A percentile compares a stretch with the other conserved stretches of the same genome.
Conservation (phyloP, 2,329 filamentous ascomycete genomes). For the Phyllosticta citribraziliensis region DNA sequence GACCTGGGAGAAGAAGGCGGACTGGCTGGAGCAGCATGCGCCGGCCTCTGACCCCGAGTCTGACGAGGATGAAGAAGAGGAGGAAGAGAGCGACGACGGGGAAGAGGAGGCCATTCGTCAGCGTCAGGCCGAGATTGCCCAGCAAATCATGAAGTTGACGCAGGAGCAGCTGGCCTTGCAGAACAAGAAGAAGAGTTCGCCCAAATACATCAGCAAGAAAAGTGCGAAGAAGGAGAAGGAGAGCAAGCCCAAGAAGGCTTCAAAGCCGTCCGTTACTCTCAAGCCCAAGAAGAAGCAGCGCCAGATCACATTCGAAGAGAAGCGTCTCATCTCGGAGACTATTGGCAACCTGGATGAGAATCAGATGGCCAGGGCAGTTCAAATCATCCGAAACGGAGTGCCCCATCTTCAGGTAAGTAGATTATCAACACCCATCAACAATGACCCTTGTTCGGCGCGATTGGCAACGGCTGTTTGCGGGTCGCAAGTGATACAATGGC, state of each 20-base stretch:
- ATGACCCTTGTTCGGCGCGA: not conserved
- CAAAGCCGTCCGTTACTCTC: slow-evolving; percentile 20
- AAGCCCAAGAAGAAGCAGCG: slow-evolving; percentile 48
- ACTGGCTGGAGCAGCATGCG: slow-evolving; percentile 70
- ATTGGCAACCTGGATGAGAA: slow-evolving; percentile 70
- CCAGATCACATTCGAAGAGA: slow-evolving; percentile 67
- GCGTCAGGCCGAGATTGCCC: slow-evolving; percentile 57
- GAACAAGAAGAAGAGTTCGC: slow-evolving; percentile 44
- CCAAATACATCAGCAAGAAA: slow-evolving; percentile 37
- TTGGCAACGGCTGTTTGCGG: too few relatives aligned
- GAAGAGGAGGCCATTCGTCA: slow-evolving; percentile 38
- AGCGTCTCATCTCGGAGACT: slow-evolving; percentile 80
- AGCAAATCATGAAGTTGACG: slow-evolving; percentile 16
- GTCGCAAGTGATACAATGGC: too few relatives aligned
- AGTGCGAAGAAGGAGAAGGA: slow-evolving; percentile 30
- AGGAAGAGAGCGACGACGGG: slow-evolving; percentile 58
- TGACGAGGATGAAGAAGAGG: slow-evolving; percentile 56
- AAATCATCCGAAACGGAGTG: slow-evolving; percentile 80
- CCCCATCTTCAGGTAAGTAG: slow-evolving; percentile 54
- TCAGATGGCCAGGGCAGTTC: slow-evolving; percentile 71
- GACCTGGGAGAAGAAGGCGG: slow-evolving; percentile 68
- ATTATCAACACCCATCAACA: not conserved
- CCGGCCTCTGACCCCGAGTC: slow-evolving; percentile 55
- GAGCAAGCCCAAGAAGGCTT: slow-evolving; percentile 18
- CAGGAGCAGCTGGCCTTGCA: slow-evolving; percentile 9